These are phyloP conservation scores for Talaromyces marneffei DNA, from an alignment of 2,329 filamentous ascomycete species.

Conservation along the genomic window DNA sequence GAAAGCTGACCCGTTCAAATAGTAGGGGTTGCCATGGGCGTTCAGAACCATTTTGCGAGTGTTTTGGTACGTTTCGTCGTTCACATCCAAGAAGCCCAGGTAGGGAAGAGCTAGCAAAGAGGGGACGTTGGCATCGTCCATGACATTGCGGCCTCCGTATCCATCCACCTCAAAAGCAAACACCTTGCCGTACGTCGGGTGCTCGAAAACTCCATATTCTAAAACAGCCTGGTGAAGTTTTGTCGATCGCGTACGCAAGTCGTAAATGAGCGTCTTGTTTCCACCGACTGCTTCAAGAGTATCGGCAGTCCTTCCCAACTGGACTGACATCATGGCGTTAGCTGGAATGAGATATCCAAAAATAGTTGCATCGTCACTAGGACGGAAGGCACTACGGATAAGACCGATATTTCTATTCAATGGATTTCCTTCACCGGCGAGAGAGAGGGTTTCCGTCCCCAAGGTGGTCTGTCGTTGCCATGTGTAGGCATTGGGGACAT, in stretches of 20 bases:
- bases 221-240: conserved; percentile 70
- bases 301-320: conserved; percentile 67
- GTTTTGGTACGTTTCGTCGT: conserved; percentile 74
- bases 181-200: conserved; percentile 50
- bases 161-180: conserved; percentile 63
- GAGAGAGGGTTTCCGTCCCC: conserved; percentile 83
- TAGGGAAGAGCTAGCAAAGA: conserved; percentile 57
- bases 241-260: conserved; percentile 53
- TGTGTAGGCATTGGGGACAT: conserved; percentile 70
- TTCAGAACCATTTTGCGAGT: conserved; percentile 77
- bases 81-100: conserved; percentile 51
- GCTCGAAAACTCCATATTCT: conserved; percentile 66
- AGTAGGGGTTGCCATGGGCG: conserved; percentile 80
- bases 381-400: conserved; percentile 84
- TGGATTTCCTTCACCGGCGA: conserved; percentile 84
- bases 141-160: conserved; percentile 56
- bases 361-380: conserved; percentile 91
- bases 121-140: conserved; percentile 63
- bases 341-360: conserved; percentile 91
- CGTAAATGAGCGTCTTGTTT: conserved; percentile 46
- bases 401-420: conserved; percentile 77
- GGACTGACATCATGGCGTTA: conserved; percentile 93
- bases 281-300: conserved; percentile 58
- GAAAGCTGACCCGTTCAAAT: conserved; percentile 68
- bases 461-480: conserved; percentile 75